Evolutionary conservation across 2,329 filamentous ascomycete species (phyloP), one percentile per base, ranked within the genome.

Genomic region (Talaromyces sp.): DNA sequence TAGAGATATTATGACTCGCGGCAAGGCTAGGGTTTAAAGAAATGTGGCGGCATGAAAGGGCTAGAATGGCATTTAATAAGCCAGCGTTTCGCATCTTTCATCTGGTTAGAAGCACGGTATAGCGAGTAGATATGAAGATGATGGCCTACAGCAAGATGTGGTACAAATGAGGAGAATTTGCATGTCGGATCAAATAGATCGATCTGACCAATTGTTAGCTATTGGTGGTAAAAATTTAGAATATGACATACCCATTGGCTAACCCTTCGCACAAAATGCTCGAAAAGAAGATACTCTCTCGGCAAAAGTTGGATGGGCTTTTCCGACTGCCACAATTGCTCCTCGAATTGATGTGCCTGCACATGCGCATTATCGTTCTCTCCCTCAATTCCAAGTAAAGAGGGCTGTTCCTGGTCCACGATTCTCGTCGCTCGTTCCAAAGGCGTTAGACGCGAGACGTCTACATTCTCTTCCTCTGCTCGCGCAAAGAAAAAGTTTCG

Each of bases 51-150:
- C 52, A 68, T 35, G 71, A 68, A 61, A 74, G 69, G n/a, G 71
- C 70, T 0, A 74, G 65, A 22, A 73, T 70, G 1, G 72, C 72
- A 37, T 73, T 73, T 63, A 73, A 62, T 0, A 73, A 67, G 1
- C 72, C 72, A 5, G 69, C 68, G 62, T 73, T 72, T n/a, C 65
- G 57, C 47, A 68, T 66, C 67, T 69, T n/a, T 11, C 25, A 35
- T 43, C 54, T 65, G 61, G n/a, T 7, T 33, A 68, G 39, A 31
- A 64, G 39, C 57, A 27, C 15, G 25, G 61, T 59, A 41, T 15
- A 56, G 13, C 4, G 25, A 31, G 27, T 6, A 27, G 27, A 27
- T 10, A 22, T 27, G 5, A 47, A 27, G 37, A 17, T 19, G n/a
- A 47, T 33, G 13, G 15, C 67, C 54, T 64, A 69, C 68, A 17